Evolutionary conservation across 805 yeast genomes (phyloP), one percentile per base, ranked within the genome.

Genomic region (Saturnispora sekii): DNA sequence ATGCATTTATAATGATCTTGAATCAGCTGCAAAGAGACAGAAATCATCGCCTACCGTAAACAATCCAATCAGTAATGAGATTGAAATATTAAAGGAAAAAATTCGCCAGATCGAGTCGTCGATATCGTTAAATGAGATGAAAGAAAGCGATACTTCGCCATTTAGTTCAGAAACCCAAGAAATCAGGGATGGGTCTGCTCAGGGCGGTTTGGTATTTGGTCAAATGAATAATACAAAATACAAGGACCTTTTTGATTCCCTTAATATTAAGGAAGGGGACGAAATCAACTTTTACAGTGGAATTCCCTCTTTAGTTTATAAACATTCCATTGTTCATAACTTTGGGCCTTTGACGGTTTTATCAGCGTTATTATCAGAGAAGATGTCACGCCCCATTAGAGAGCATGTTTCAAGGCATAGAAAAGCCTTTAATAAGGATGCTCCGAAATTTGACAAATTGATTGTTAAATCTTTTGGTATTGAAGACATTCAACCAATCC

Each of bases 301-400:
- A 1, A 65, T 65, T 50, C 50, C 67, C 4, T 71, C 81, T 0
- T 62, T 74, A 44, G 58, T 67, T 43, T 48, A 65, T 14, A 65
- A 64, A 26, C 68, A 64, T 40, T 60, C 68, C 4, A 58, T 75
- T 37, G 58, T 70, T 31, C 65, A 66, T 47, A 68, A 69, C 51
- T 70, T 67, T 56, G 83, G 81, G 1, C 77, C 81, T 0, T 64
- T 75, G 32, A 58, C 79, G 1, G 70, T 77, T 71, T 51, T 70
- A 4, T 59, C 81, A 0, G 46, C 72, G 21, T 57, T 76, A 43
- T 66, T 67, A 45, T 73, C 67, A 49, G 84, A 78, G 57, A 63
- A 61, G 38, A 62, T 61, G 53, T 38, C 66, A 46, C 52, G 55
- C n/a, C 59, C 65, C 2, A 48, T 67, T 15, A 66, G 62, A 79